phyloP scores from a whole-genome alignment of 2,329 filamentous ascomycete species.

The Didymosphaeria variabile region DNA sequence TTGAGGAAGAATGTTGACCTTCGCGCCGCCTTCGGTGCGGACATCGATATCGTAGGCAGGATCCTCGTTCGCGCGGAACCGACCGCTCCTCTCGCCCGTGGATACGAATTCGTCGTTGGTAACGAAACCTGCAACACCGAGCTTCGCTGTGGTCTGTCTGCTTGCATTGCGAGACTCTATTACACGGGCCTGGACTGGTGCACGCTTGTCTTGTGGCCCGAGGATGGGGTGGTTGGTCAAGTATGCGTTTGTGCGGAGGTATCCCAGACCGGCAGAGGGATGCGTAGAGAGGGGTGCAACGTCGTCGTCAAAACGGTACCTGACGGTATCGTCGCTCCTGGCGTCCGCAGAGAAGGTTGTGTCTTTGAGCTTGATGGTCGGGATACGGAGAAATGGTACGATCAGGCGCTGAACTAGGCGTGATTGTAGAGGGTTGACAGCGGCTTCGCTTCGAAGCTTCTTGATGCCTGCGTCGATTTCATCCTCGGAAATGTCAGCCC shows the following conservation, averaged over 20 bases:
- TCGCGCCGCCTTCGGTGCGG: constrained; percentile 58
- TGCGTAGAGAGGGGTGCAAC: constrained; percentile 65
- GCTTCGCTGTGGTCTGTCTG: constrained; percentile 37
- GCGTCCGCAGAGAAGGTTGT: constrained; percentile 24
- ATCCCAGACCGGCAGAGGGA: constrained; percentile 70
- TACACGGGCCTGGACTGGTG: constrained; percentile 67
- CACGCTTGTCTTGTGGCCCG: constrained; percentile 64
- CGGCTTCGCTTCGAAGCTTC: constrained; percentile 57
- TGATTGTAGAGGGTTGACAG: constrained; percentile 56
- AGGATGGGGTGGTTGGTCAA: constrained; percentile 68
- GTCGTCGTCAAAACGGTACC: constrained; percentile 45
- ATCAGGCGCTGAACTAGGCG: constrained; percentile 61
- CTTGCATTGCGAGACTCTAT: constrained; percentile 51
- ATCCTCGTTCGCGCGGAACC: constrained; percentile 22
- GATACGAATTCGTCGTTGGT: constrained; percentile 48
- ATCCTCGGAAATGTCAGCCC: constrained; percentile 33
- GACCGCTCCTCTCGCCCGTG: constrained; percentile 25
- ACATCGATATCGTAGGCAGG: constrained; percentile 48
- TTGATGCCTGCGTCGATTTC: constrained; percentile 44
- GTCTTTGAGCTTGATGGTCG: constrained; percentile 49
- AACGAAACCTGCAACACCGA: constrained; percentile 58
- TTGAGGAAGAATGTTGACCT: constrained; percentile 60
- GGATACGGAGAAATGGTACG: constrained; percentile 65
- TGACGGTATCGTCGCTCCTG: constrained; percentile 41
- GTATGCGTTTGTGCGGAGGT: constrained; percentile 64